phyloP scores from a whole-genome alignment of 441 rosid genomes.

The Eruca vesicaria region DNA sequence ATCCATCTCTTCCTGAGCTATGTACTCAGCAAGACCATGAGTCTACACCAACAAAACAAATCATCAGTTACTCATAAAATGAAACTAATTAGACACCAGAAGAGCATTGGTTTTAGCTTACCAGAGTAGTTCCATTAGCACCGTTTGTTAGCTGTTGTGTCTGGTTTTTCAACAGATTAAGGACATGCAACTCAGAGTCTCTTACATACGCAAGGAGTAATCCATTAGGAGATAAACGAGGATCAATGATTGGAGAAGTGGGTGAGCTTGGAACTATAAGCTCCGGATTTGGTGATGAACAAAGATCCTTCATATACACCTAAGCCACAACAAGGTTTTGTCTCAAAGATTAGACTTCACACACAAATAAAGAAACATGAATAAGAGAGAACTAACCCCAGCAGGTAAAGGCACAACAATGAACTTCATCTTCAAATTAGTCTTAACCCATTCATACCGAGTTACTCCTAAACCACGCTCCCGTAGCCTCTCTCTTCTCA shows the following conservation, averaged over 20 bases:
- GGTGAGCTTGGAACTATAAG: slow-evolving; percentile 69
- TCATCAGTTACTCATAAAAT: too few species aligned
- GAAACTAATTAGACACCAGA: too few species aligned
- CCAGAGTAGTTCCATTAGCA: slow-evolving; percentile 60
- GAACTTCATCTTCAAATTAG: slow-evolving; percentile 58
- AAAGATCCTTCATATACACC: slow-evolving; percentile 81
- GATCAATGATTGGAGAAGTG: slow-evolving; percentile 71
- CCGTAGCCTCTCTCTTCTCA: slow-evolving; percentile 89
- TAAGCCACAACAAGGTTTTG: slow-evolving; percentile 33
- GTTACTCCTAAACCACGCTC: slow-evolving; percentile 99
- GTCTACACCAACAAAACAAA: slow-evolving; percentile 55
- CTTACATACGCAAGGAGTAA: slow-evolving; percentile 69
- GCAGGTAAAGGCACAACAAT: slow-evolving; percentile 91
- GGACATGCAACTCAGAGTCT: slow-evolving; percentile 73
- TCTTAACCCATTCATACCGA: slow-evolving; percentile 88
- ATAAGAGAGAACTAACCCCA: slow-evolving; percentile 61
- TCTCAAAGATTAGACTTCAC: background rate
- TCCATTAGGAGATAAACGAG: slow-evolving; percentile 88
- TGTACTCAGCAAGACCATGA: slow-evolving; percentile 95
- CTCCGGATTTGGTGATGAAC: slow-evolving; percentile 56
- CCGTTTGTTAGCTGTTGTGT: slow-evolving; percentile 65
- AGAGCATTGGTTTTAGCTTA: slow-evolving; percentile 36
- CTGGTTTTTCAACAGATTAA: slow-evolving; percentile 57
- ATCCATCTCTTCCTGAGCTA: slow-evolving; percentile 99
- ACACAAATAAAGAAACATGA: background rate